A percentile compares a stretch with the other conserved stretches of the same genome.
phyloP scores from a whole-genome alignment of 169 alveolate species.

The Eimeria maxima region DNA sequence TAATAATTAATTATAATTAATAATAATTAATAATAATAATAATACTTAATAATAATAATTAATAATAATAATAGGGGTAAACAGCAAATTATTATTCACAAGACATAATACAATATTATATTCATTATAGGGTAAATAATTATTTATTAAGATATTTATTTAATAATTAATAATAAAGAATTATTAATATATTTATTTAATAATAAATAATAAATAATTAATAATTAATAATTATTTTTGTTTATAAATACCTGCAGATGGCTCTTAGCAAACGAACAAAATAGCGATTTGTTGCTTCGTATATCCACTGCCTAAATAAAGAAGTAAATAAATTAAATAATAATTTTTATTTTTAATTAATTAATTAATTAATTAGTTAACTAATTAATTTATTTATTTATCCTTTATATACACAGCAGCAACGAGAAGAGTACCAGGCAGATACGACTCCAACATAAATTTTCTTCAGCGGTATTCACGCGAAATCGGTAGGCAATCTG shows the following conservation, averaged over 20 bases:
- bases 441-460: neutral
- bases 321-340: neutral
- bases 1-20: neutral
- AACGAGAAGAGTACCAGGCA: neutral
- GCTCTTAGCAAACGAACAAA: conserved; percentile 50
- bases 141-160: too few relatives aligned
- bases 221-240: neutral
- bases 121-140: too few relatives aligned
- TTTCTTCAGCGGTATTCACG: neutral
- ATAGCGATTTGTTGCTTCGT: conserved; percentile 37
- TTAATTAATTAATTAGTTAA: too few relatives aligned
- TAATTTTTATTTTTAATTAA: neutral
- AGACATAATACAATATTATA: too few relatives aligned
- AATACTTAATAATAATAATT: neutral
- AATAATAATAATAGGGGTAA: too few relatives aligned
- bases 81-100: too few relatives aligned
- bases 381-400: too few relatives aligned
- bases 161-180: neutral
- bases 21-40: neutral
- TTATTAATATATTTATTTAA: neutral
- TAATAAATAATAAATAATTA: neutral
- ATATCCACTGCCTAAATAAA: conserved; percentile 4
- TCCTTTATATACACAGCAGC: neutral
- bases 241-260: neutral
- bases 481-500: conserved; percentile 14